phyloP scores from a whole-genome alignment of 805 yeast species.

The Kodamaea laetipori region DNA sequence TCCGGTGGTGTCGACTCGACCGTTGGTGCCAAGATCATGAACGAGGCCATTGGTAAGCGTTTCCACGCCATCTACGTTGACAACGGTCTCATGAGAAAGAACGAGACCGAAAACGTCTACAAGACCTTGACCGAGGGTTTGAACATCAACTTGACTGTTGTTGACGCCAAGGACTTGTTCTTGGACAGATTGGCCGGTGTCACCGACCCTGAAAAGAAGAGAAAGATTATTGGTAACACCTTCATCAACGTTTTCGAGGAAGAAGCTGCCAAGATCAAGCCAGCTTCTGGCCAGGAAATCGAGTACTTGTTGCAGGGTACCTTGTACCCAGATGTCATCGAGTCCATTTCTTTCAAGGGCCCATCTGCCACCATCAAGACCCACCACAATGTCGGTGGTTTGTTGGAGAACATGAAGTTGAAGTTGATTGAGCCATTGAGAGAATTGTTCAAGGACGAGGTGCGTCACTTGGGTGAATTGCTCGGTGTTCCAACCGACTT shows the following conservation, averaged over 20 bases:
- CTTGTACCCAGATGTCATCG: slow-evolving; percentile 96
- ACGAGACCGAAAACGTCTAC: slow-evolving; percentile 89
- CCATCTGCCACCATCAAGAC: slow-evolving; percentile 99
- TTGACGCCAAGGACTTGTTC: slow-evolving; percentile 92
- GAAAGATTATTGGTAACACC: slow-evolving; percentile 97
- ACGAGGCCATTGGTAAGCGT: slow-evolving; percentile 97
- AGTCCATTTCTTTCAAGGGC: slow-evolving; percentile 98
- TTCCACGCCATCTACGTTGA: slow-evolving; percentile 98
- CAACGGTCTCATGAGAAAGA: slow-evolving; percentile 94
- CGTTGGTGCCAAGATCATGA: slow-evolving; percentile 97
- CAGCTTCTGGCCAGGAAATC: slow-evolving; percentile 84
- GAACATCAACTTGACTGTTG: slow-evolving; percentile 91
- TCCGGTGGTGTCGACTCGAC: slow-evolving; percentile 99
- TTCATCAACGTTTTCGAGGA: slow-evolving; percentile 96
- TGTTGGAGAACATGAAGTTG: slow-evolving; percentile 96
- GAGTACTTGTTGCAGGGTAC: slow-evolving; percentile 97
- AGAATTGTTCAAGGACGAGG: slow-evolving; percentile 98
- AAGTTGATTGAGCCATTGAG: slow-evolving; percentile 98
- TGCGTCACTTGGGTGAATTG: slow-evolving; percentile 91
- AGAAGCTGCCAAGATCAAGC: slow-evolving; percentile 89
- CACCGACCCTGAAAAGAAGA: slow-evolving; percentile 98
- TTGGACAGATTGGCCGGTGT: slow-evolving; percentile 85
- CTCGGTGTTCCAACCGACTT: slow-evolving; percentile 94
- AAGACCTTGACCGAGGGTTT: slow-evolving; percentile 88
- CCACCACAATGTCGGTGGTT: slow-evolving; percentile 98